Percentiles rank a stretch among this genome's conserved stretches.
Conservation (phyloP, 2,329 filamentous ascomycete species). For the Ophiostoma sp. region DNA sequence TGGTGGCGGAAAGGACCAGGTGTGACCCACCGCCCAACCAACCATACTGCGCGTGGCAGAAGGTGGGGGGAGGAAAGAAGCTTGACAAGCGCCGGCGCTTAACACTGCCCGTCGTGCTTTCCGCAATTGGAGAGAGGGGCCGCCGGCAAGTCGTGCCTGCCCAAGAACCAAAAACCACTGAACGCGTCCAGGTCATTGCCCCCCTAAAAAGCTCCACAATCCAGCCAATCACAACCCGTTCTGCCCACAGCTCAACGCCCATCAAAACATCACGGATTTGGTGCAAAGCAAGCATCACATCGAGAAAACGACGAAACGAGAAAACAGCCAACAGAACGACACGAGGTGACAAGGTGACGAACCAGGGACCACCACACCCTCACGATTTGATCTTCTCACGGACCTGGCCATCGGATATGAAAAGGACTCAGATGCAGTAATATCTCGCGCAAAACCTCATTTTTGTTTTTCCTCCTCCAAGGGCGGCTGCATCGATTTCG, state of each 20-base stretch:
- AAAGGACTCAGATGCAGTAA: conserved; percentile 3
- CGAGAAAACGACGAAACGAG: neutral
- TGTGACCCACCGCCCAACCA: conserved; percentile 9
- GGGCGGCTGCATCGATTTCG: neutral
- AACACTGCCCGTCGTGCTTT: neutral
- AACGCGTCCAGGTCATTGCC: conserved; percentile 25
- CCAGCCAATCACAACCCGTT: conserved; percentile 8
- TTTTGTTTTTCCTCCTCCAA: neutral
- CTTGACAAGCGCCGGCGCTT: conserved; percentile 27
- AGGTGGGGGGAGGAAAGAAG: conserved; percentile 10
- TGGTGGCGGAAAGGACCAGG: neutral
- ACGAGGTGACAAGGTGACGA: neutral
- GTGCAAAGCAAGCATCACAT: neutral
- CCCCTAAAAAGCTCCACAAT: neutral
- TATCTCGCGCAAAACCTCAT: neutral
- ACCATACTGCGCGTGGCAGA: neutral
- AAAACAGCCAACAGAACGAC: neutral
- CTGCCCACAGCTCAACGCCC: neutral
- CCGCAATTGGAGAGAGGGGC: neutral
- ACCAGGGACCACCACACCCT: conserved; percentile 1
- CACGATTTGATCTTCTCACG: neutral
- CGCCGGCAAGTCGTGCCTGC: neutral
- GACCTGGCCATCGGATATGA: neutral
- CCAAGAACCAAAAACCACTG: conserved; percentile 28
- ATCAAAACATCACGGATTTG: conserved; percentile 18